Evolutionary conservation across 352 stramenopile genomes (phyloP), one percentile per base, ranked within the genome.

Genomic region (Phytophthora aleatoria): DNA sequence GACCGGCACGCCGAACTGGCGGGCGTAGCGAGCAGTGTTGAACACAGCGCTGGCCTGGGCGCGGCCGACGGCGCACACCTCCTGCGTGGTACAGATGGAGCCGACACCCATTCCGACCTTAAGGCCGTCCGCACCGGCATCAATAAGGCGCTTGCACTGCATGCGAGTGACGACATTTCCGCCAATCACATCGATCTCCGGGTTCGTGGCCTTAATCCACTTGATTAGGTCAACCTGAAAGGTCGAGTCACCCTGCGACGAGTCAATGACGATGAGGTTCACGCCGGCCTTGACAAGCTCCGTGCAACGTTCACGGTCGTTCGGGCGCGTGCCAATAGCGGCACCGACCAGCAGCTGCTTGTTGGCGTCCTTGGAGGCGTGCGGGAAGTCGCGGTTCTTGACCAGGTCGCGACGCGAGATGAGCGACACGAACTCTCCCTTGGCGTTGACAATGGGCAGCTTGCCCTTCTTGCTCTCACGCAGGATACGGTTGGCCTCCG

Each of bases 41-140:
- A 98, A 99, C 42, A 99, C 98, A 13, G 98, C 94, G 59, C 97
- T 99, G 10, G 97, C 98, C 83, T 99, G 98, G 7, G 97, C 97
- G 64, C 98, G 95, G 36, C 98, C 98, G 16, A 99, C 97, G 24
- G 98, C 98, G 71, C 96, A 98, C 39, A 99, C 96, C 79, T 99
- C 98, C 83, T 99, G 98, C 26, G 98, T 99, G 36, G 98, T 99
- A 83, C 98, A 99, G 75, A 99, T 99, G 55, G 96, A 99, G 61
- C 98, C 98, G 36, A 99, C 97, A 64, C 98, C 98, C 98, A 99
- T 99, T 61, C 98, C 98, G 43, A 99, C 97, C 64, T 98, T 97
- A 47, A 99, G 86, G n/a, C 97, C 98, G 67, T 99, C 98, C 12
- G 96, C 98, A 43, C 98, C 98, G 30, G 97, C 97, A 47, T 99